Evolutionary conservation across 148 eudicot genomes (phyloP).

Genomic region (Silene conica): DNA sequence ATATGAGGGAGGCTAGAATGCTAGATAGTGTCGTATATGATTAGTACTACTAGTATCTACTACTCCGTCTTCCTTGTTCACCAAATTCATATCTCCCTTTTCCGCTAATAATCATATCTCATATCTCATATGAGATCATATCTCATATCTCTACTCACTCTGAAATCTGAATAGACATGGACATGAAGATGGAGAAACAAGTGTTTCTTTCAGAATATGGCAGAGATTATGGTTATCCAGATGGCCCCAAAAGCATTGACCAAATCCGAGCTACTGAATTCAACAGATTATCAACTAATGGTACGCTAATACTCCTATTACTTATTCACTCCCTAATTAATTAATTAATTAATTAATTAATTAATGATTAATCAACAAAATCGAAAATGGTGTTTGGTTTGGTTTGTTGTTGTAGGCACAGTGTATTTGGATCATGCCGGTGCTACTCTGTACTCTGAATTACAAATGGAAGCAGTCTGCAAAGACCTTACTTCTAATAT

Average conservation of each 20-base stretch:
- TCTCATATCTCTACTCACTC: not conserved
- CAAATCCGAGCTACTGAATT: conserved; percentile 76
- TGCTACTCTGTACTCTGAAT: conserved; percentile 86
- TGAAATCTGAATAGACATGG: too few relatives aligned
- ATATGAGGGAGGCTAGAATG: too few relatives aligned
- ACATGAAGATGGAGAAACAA: conserved; percentile 36
- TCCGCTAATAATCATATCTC: not conserved
- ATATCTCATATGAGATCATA: too few relatives aligned
- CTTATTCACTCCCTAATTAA: too few relatives aligned
- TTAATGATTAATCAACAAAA: conserved; percentile 1
- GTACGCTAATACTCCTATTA: too few relatives aligned
- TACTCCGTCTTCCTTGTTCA: too few relatives aligned
- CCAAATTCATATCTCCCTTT: too few relatives aligned
- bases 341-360: too few relatives aligned
- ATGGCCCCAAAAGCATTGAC: conserved; percentile 67
- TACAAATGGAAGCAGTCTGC: conserved; percentile 79
- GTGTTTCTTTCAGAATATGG: conserved; percentile 66
- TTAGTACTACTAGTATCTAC: too few relatives aligned
- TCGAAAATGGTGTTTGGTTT: too few relatives aligned
- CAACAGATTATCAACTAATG: conserved; percentile 51
- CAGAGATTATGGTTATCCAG: conserved; percentile 70
- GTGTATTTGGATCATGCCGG: conserved; percentile 98
- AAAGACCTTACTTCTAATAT: conserved; percentile 67
- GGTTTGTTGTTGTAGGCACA: conserved; percentile 29
- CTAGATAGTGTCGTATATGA: too few relatives aligned